phyloP scores from a whole-genome alignment of 495 filamentous ascomycete species.

The Xylaria acuta region DNA sequence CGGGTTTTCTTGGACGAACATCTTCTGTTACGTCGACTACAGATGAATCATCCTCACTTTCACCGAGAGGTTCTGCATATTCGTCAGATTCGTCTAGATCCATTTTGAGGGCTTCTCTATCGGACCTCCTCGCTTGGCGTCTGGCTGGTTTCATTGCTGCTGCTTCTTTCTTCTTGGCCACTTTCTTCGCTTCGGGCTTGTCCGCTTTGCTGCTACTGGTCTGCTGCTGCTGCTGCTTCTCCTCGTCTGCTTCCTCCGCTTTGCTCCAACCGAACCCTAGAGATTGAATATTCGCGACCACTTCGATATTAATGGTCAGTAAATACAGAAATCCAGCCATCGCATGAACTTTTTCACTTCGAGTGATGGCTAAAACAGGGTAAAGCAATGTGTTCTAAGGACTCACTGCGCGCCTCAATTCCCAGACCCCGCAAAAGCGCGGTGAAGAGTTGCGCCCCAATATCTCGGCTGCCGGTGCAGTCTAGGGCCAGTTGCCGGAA shows the following conservation, averaged over 20 bases:
- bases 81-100: conserved; percentile 51
- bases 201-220: conserved; percentile 21
- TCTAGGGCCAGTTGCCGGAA: conserved; percentile 72
- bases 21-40: conserved; percentile 43
- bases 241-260: conserved; percentile 69
- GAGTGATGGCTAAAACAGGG: not conserved
- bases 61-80: conserved; percentile 42
- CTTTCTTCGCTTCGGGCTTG: conserved; percentile 30
- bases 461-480: conserved; percentile 83
- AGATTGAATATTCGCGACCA: conserved; percentile 86
- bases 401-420: conserved; percentile 60
- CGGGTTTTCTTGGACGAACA: conserved; percentile 30
- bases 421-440: conserved; percentile 83
- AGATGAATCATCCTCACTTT: conserved; percentile 50
- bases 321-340: not conserved
- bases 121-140: conserved; percentile 35
- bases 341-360: not conserved
- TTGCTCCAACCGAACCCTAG: conserved; percentile 92
- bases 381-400: not conserved
- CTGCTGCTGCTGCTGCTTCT: conserved; percentile 44
- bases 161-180: conserved; percentile 28
- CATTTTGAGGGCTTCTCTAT: conserved; percentile 54
- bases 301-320: conserved; percentile 49
- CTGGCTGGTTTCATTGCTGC: conserved; percentile 29
- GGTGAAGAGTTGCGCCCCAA: conserved; percentile 90